Percentiles rank a stretch among this genome's conserved stretches.
phyloP scores from a whole-genome alignment of 495 filamentous ascomycete genomes.

The Schizothecium vesticola region DNA sequence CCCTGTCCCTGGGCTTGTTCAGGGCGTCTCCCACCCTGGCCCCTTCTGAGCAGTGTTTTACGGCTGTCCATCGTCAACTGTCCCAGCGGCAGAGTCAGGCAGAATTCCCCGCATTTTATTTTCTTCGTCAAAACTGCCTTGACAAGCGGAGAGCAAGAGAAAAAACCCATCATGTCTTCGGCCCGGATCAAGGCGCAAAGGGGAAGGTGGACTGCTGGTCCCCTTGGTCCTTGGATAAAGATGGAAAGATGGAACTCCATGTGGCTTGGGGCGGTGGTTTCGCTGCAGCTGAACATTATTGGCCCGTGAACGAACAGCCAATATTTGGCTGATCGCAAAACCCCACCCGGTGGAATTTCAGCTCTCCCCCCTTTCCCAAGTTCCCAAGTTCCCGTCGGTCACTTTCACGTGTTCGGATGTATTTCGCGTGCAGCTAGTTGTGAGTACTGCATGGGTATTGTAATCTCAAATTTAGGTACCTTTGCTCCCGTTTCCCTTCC shows the following conservation, averaged over 20 bases:
- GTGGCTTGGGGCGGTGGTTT: background rate
- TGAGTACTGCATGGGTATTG: no score
- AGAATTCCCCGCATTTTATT: background rate
- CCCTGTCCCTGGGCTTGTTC: background rate
- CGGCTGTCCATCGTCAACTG: background rate
- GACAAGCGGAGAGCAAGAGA: background rate
- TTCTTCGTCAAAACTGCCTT: no score
- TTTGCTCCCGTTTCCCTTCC: no score
- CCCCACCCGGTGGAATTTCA: background rate
- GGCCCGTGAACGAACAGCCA: slow-evolving; percentile 9
- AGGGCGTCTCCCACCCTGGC: no score
- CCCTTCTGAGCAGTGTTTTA: no score
- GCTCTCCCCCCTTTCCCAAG: background rate
- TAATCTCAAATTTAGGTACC: no score
- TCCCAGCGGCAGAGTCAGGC: background rate
- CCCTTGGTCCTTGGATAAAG: background rate
- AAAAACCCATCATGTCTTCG: background rate
- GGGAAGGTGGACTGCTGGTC: background rate
- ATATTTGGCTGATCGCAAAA: slow-evolving; percentile 5
- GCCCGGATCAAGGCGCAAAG: background rate
- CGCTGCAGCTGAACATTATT: background rate
- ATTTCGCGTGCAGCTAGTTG: background rate
- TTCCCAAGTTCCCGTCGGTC: background rate
- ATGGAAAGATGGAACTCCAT: background rate
- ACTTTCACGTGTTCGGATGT: background rate